These are phyloP conservation scores for Ophiocordyceps camponoti-saundersi DNA, from an alignment of 2,329 filamentous ascomycete genomes.

Conservation along the genomic window DNA sequence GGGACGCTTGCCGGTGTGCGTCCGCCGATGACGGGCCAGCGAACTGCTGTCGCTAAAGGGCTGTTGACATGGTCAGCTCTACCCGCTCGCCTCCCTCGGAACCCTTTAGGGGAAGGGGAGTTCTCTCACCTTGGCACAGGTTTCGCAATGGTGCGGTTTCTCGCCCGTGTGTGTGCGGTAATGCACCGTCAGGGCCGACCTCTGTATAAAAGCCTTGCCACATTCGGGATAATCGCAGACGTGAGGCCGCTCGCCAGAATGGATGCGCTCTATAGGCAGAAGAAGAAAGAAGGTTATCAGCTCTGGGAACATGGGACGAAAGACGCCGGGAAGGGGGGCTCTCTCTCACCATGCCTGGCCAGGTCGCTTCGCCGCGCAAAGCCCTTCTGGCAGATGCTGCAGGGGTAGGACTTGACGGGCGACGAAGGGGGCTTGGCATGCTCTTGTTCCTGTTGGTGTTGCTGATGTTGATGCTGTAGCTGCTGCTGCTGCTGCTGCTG, in stretches of 20 bases:
- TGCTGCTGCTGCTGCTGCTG: conserved; percentile 12
- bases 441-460: background rate
- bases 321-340: no score
- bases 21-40: conserved; percentile 78
- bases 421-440: conserved; percentile 9
- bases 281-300: no score
- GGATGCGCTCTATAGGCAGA: conserved; percentile 65
- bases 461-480: background rate
- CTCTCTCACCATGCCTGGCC: conserved; percentile 63
- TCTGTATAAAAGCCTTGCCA: conserved; percentile 93
- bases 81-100: no score
- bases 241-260: conserved; percentile 79
- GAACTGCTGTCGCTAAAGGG: conserved; percentile 95
- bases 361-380: conserved; percentile 91
- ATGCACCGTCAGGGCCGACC: conserved; percentile 89
- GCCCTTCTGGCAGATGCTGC: conserved; percentile 75
- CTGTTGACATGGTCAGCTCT: conserved; percentile 24
- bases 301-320: no score
- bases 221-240: conserved; percentile 80
- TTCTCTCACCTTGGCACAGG: conserved; percentile 71
- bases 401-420: conserved; percentile 59
- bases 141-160: conserved; percentile 95
- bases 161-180: conserved; percentile 92
- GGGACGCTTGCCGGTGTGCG: conserved; percentile 86
- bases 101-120: background rate